Evolutionary conservation across 345 rosid genomes (phyloP).

Genomic region (Syzygium aromaticum): DNA sequence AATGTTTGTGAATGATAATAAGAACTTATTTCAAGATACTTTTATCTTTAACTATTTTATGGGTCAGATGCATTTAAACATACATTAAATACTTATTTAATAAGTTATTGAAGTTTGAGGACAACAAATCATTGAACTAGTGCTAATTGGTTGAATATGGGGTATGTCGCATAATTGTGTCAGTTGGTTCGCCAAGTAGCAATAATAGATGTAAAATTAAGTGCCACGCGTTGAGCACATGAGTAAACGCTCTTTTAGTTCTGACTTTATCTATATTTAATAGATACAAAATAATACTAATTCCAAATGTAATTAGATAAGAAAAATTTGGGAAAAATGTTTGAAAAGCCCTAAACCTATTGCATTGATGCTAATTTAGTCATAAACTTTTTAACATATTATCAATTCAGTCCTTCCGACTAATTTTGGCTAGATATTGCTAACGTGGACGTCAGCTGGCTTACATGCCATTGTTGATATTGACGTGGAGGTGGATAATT

Average conservation of each 20-base stretch:
- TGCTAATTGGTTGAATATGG: background rate
- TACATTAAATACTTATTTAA: background rate
- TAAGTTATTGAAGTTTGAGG: background rate
- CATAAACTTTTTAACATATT: too few relatives aligned
- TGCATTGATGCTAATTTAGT: too few relatives aligned
- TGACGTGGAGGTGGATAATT: too few relatives aligned
- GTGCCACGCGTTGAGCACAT: fast-evolving
- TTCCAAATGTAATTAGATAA: background rate
- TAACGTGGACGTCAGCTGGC: too few relatives aligned
- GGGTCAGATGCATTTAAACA: background rate
- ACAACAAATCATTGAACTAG: background rate
- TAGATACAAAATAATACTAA: background rate
- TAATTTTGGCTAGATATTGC: too few relatives aligned
- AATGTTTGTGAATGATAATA: background rate
- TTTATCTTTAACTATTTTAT: background rate
- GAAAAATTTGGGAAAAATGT: background rate
- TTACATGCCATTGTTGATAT: too few relatives aligned
- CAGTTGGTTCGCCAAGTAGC: background rate
- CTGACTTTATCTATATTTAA: background rate
- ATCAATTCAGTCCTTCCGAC: too few relatives aligned
- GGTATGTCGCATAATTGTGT: background rate
- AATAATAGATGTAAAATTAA: background rate
- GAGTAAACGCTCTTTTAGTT: background rate
- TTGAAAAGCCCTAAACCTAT: too few relatives aligned
- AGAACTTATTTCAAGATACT: background rate